These are phyloP conservation scores for Leptographium flavum DNA, from an alignment of 2,329 filamentous ascomycete species.

Conservation along the genomic window DNA sequence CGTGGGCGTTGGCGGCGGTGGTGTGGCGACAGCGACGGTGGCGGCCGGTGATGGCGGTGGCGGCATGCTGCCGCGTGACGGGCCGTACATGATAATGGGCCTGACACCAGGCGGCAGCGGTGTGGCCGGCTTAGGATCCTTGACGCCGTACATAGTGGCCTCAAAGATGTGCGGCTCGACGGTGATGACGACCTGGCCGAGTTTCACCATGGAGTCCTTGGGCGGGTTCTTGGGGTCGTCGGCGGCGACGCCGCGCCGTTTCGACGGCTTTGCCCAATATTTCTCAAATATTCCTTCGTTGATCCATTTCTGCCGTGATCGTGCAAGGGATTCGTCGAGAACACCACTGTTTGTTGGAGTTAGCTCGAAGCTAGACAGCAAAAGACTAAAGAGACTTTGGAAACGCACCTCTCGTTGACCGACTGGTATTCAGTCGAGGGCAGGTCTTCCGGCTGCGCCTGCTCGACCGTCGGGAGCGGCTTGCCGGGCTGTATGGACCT, in stretches of 20 bases:
- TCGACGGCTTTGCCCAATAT: constrained; percentile 62
- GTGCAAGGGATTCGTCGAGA: constrained; percentile 54
- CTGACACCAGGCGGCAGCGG: constrained; percentile 26
- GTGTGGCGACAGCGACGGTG: constrained; percentile 10
- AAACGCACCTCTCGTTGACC: constrained; percentile 51
- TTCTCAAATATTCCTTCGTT: constrained; percentile 60
- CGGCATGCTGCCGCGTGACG: constrained; percentile 47
- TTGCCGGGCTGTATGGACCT: constrained; percentile 49
- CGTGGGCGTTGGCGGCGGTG: constrained; percentile 22
- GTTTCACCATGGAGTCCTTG: constrained; percentile 57
- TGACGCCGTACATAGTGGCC: constrained; percentile 58
- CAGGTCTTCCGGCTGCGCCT: constrained; percentile 50
- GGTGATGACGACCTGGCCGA: constrained; percentile 59
- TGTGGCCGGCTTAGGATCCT: constrained; percentile 41
- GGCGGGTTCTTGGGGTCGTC: constrained; percentile 53
- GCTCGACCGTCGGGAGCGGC: constrained; percentile 56
- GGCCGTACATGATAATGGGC: constrained; percentile 51
- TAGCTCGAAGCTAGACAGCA: constrained; percentile 8
- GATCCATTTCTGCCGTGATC: constrained; percentile 62
- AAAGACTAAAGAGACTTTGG: neutral
- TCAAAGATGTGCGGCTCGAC: constrained; percentile 72
- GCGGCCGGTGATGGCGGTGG: too few relatives aligned
- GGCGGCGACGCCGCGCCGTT: constrained; percentile 49
- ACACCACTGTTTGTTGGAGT: constrained; percentile 44
- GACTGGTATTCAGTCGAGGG: constrained; percentile 55